These are phyloP conservation scores for Penicillium sp. DNA, from an alignment of 2,329 filamentous ascomycete species.

Conservation along the genomic window DNA sequence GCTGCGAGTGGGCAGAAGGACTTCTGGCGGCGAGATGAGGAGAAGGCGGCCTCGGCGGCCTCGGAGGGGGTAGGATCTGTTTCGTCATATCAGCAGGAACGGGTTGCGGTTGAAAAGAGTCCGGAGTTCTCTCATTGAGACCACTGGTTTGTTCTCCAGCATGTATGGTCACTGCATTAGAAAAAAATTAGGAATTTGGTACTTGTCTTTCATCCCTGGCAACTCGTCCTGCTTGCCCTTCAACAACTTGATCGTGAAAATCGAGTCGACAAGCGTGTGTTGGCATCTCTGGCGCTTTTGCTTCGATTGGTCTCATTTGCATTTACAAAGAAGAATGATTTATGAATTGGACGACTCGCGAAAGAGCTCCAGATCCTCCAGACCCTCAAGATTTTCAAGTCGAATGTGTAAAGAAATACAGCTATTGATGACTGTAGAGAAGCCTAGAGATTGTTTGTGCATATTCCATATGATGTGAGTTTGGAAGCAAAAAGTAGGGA, in stretches of 20 bases:
- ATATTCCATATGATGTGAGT: too few species aligned
- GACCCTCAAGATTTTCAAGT: too few species aligned
- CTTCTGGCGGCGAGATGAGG: slow-evolving; percentile 60
- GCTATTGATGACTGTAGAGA: too few species aligned
- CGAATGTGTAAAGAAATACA: too few species aligned
- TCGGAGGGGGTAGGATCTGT: slow-evolving; percentile 14
- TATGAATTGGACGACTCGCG: too few species aligned
- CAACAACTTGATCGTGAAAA: background rate
- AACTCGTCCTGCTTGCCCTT: background rate
- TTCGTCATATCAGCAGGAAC: slow-evolving; percentile 16
- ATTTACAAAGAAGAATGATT: too few species aligned
- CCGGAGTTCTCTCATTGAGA: background rate
- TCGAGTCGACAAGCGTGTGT: background rate
- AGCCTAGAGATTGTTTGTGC: too few species aligned
- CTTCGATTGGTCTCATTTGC: too few species aligned
- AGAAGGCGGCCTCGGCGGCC: slow-evolving; percentile 8
- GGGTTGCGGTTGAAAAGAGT: slow-evolving; percentile 15
- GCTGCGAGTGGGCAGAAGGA: slow-evolving; percentile 65
- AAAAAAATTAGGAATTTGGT: background rate
- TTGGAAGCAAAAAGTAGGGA: background rate
- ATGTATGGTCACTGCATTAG: background rate
- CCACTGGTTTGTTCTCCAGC: background rate
- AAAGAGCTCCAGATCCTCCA: too few species aligned
- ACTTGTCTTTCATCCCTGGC: background rate
- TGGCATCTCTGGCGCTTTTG: background rate